Evolutionary conservation across 192 early-diverging fungal genomes (phyloP).

Genomic region (Backusella liffmaniae): DNA sequence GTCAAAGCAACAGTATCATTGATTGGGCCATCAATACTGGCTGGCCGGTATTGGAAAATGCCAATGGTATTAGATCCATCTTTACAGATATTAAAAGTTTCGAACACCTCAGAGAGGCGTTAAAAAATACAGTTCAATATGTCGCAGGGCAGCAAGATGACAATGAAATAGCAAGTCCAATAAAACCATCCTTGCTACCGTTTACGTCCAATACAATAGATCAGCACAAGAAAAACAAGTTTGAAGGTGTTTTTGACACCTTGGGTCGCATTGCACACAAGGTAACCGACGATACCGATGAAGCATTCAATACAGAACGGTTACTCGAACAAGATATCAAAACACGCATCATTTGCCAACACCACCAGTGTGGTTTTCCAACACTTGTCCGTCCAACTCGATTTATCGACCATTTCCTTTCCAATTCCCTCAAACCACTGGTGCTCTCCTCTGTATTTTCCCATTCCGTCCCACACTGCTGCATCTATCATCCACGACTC

Average conservation of each 20-base stretch:
- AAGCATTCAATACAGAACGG: not conserved
- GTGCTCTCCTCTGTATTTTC: constrained; percentile 5
- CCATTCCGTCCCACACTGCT: not conserved
- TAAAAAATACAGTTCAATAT: not conserved
- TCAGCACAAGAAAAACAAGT: not conserved
- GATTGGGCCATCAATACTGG: not conserved
- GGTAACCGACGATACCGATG: not conserved
- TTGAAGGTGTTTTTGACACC: not conserved
- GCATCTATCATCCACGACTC: constrained; percentile 2
- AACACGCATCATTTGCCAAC: not conserved
- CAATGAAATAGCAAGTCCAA: not conserved
- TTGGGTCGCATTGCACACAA: not conserved
- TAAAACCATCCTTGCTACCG: not conserved
- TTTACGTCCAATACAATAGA: not conserved
- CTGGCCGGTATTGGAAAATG: constrained; percentile 2
- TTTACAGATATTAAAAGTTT: constrained; percentile 11
- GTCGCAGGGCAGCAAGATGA: not conserved
- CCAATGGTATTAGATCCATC: not conserved
- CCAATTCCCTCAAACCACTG: not conserved
- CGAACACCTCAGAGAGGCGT: not conserved
- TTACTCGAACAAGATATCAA: constrained; percentile 1
- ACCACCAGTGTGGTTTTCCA: constrained; percentile 16
- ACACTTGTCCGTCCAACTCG: not conserved
- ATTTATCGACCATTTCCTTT: not conserved
- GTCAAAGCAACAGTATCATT: not conserved